These are phyloP conservation scores for Aspergillus awamori DNA, from an alignment of 2,329 filamentous ascomycete genomes.

Conservation along the genomic window DNA sequence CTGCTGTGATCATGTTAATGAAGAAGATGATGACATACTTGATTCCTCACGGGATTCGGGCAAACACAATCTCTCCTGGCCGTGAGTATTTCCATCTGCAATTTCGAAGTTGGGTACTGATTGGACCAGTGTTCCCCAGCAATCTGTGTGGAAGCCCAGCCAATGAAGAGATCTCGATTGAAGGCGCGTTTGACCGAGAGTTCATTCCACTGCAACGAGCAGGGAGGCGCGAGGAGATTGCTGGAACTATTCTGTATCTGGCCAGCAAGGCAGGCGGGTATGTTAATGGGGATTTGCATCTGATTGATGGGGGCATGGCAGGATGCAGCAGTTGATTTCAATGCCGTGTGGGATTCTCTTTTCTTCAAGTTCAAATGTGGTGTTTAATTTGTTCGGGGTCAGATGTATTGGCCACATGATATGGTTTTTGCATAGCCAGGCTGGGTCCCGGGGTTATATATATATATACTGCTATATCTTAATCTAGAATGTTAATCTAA, in stretches of 20 bases:
- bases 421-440: not conserved
- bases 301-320: constrained; percentile 48
- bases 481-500: not conserved
- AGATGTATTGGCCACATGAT: not conserved
- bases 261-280: constrained; percentile 56
- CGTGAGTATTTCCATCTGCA: constrained; percentile 14
- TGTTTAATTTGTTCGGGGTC: not conserved
- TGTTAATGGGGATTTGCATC: constrained; percentile 56
- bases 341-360: too few species aligned
- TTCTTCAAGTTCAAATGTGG: not conserved
- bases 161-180: constrained; percentile 3
- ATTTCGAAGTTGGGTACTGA: not conserved
- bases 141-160: not conserved
- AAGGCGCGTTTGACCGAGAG: constrained; percentile 11
- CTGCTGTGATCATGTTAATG: constrained; percentile 22
- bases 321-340: not conserved
- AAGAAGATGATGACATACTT: constrained; percentile 23
- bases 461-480: not conserved
- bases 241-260: constrained; percentile 55
- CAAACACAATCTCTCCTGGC: constrained; percentile 29
- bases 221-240: constrained; percentile 51
- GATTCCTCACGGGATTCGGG: constrained; percentile 20
- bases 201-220: constrained; percentile 34
- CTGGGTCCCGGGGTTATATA: not conserved
- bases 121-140: not conserved